Base-by-base conservation (phyloP, 768 basidiomycete genomes). In the Piloderma croceum region DNA sequence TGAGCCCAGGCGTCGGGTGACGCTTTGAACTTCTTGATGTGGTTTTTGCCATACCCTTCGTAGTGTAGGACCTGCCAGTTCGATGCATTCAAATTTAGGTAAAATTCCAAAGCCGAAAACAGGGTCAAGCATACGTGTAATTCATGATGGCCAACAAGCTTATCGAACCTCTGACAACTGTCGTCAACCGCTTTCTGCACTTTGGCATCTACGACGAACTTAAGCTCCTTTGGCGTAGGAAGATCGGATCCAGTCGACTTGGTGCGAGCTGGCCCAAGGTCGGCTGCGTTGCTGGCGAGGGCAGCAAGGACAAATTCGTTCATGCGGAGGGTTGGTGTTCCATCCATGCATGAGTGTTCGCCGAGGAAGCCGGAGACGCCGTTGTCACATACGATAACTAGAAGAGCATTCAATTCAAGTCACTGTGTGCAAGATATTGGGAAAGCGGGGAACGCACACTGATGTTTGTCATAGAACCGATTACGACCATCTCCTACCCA, bases 1-100 rank as follows among this genome's bases (percentile, higher is more conserved):
- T 99, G 96, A 13, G 75, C 88, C 81, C 91, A 92, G 20, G 93
- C 92, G 54, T 99, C 96, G 0, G 94, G 96, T 1, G 88, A 91
- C 34, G 77, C 70, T 54, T 82, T 82, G 73, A 75, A 77, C 42
- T 69, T 72, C 69, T 96, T 97, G 67, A 92, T 88, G 50, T 75
- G 61, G 50, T 76, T 69, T 65, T 94, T 94, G 44, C 96, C 96
- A 59, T 92, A 96, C 4, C 79, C 85, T 52, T 83, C 79, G 51
- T 90, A 92, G 55, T 92, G 83, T 33, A 90, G 67, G 19, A 89
- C 85, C 73, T 83, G 46, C 10, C 41, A 15, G 19, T 22, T 9
- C n/a, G n/a, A 19, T 18, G 19, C 24, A 23, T 13, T 22, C 19
- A 7, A 21, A 11, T n/a, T n/a, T n/a, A n/a, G n/a, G n/a, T 15